A percentile compares a stretch with the other conserved stretches of the same genome.
phyloP scores from a whole-genome alignment of 495 filamentous ascomycete genomes.

The Friedmanniomyces endolithicus region DNA sequence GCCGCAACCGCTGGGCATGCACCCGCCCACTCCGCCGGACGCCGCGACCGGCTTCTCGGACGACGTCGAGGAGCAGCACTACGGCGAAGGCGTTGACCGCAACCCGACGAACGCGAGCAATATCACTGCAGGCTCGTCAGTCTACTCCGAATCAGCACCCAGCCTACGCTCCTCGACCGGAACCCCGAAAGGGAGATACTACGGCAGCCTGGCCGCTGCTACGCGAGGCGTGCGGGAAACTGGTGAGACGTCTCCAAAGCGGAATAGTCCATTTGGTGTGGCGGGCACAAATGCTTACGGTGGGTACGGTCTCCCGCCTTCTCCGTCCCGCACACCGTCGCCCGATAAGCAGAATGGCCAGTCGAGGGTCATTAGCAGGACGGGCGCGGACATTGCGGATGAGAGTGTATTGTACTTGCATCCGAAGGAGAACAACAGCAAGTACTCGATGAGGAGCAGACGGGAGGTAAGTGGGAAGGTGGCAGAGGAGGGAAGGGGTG shows the following conservation, averaged over 20 bases:
- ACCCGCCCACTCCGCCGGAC: conserved; percentile 20
- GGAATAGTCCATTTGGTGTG: not conserved
- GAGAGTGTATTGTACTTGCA: conserved; percentile 33
- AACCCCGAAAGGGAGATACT: conserved; percentile 30
- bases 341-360: conserved; percentile 1
- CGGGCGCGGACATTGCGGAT: conserved; percentile 42
- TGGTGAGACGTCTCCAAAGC: not conserved
- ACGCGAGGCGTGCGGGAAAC: conserved; percentile 20
- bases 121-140: not conserved
- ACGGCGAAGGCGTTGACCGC: conserved; percentile 10
- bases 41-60: not conserved
- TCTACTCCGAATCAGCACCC: conserved; percentile 7
- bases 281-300: not conserved
- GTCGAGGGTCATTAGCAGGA: conserved; percentile 20
- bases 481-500: conserved; percentile 67
- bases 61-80: not conserved
- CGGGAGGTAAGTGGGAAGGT: conserved; percentile 74
- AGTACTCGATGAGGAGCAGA: conserved; percentile 32
- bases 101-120: conserved; percentile 4
- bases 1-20: conserved; percentile 19
- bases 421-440: conserved; percentile 25
- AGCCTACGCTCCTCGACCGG: conserved; percentile 13
- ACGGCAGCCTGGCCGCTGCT: conserved; percentile 32
- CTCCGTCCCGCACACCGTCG: conserved; percentile 1
- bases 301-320: not conserved